Evolutionary conservation across 306 rosid genomes (phyloP), one percentile per base, ranked within the genome.

Genomic region (Albizia julibrissin): DNA sequence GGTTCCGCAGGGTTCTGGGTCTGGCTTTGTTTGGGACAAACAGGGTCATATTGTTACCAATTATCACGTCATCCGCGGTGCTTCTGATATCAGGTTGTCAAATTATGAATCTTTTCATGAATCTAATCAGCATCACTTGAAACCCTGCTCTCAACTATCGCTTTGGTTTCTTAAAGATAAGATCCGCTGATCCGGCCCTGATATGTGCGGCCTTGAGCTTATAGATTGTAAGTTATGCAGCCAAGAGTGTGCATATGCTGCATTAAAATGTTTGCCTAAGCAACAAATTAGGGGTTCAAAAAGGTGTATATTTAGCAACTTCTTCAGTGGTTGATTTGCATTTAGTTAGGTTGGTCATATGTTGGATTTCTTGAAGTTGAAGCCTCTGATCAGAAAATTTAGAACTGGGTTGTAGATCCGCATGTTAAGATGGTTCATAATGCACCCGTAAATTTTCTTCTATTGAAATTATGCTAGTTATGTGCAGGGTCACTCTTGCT

Each of bases 1-100:
- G 90, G 99, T 96, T 61, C 99, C 98, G 0, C 98, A 93, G 75
- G 99, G 99, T 10, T 96, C 99, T 3, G 99, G 99, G 9, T 96
- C 99, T 0, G 99, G 99, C 69, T 93, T 93, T 74, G 97, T 96
- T 69, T 96, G 99, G 99, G 99, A 96, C 79, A 92, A 72, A 80
- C 54, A 87, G 0, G 99, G 99, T 70, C 86, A 96, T 81, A 9
- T 96, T 85, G 99, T 96, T 80, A 96, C 99, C 79, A 96, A 96
- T 87, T 96, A 92, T 78, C 99, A 93, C 21, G 99, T 96, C 73
- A 96, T 96, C 76, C 93, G 99, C 33, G 99, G 99, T 84, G 99
- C 99, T 80, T 96, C 99, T 73, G 99, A 96, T 90, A 97, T 96
- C 83, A 96, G 89, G 99, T 96, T 77, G 43, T 89, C 50, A 70